These are phyloP conservation scores for Pichia membranifaciens DNA, from an alignment of 805 yeast genomes.

Conservation along the genomic window DNA sequence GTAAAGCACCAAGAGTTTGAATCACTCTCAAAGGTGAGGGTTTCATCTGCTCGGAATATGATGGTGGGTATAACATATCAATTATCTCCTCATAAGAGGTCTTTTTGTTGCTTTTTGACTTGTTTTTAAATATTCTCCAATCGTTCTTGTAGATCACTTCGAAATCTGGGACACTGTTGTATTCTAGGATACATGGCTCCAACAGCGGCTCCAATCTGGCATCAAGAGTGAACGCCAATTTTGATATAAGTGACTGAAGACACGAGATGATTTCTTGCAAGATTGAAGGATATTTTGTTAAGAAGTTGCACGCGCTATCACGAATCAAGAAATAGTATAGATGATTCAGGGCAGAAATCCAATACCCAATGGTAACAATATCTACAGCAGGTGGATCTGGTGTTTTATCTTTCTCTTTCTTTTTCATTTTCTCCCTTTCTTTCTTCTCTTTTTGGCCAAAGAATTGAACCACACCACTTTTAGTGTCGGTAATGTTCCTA, in stretches of 20 bases:
- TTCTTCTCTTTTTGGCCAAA: slow-evolving; percentile 21
- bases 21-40: slow-evolving; percentile 86
- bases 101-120: slow-evolving; percentile 33
- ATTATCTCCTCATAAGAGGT: slow-evolving; percentile 65
- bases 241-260: slow-evolving; percentile 57
- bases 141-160: slow-evolving; percentile 70
- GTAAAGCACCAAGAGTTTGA: slow-evolving; percentile 82
- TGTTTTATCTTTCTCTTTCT: slow-evolving; percentile 12
- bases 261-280: slow-evolving; percentile 54
- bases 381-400: slow-evolving; percentile 36
- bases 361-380: slow-evolving; percentile 69
- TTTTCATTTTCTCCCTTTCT: slow-evolving; percentile 13
- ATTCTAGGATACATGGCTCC: slow-evolving; percentile 67
- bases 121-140: slow-evolving; percentile 47
- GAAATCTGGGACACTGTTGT: slow-evolving; percentile 77
- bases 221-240: slow-evolving; percentile 60
- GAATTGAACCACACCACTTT: slow-evolving; percentile 46
- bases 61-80: slow-evolving; percentile 78
- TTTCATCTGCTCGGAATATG: slow-evolving; percentile 68
- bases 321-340: slow-evolving; percentile 70
- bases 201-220: slow-evolving; percentile 50
- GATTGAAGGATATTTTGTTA: slow-evolving; percentile 47
- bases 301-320: slow-evolving; percentile 50
- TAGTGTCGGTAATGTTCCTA: slow-evolving; percentile 52
- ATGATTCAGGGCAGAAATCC: slow-evolving; percentile 79